Conservation (phyloP, 2,329 filamentous ascomycete genomes). For the Chaetomium olivaceum region DNA sequence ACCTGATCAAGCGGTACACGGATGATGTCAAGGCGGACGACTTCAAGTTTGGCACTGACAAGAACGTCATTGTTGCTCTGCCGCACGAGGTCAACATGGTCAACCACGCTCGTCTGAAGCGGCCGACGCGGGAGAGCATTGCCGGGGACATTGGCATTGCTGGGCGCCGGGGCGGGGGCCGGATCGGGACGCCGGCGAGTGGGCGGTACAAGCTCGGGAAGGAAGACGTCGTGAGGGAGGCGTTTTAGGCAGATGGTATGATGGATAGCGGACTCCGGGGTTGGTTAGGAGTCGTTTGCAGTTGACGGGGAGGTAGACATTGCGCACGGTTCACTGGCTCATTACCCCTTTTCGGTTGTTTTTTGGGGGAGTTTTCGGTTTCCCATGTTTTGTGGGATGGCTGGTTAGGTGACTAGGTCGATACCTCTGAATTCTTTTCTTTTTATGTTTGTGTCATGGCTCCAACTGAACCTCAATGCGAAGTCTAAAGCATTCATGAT, state of each 20-base stretch:
- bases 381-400: constrained; percentile 3
- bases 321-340: not conserved
- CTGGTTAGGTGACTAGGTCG: constrained; percentile 14
- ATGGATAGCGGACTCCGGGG: not conserved
- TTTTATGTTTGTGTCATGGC: not conserved
- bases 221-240: constrained; percentile 70
- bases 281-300: not conserved
- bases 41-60: constrained; percentile 95
- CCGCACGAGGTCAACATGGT: constrained; percentile 99
- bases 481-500: not conserved
- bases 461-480: too few species aligned
- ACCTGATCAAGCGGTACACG: constrained; percentile 93
- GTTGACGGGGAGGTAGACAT: not conserved
- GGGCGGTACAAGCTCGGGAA: constrained; percentile 72
- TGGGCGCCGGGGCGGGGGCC: constrained; percentile 52
- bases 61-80: constrained; percentile 95
- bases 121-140: constrained; percentile 91
- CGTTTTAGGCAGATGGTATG: constrained; percentile 4
- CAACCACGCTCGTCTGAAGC: constrained; percentile 77
- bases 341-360: not conserved
- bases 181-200: constrained; percentile 55
- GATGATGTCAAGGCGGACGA: constrained; percentile 98
- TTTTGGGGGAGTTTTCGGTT: constrained; percentile 7
- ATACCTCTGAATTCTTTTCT: constrained; percentile 14
- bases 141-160: constrained; percentile 55